A percentile compares a stretch with the other conserved stretches of the same genome.
Conservation (phyloP, 495 filamentous ascomycete species). For the Barbatosphaeria neglecta region DNA sequence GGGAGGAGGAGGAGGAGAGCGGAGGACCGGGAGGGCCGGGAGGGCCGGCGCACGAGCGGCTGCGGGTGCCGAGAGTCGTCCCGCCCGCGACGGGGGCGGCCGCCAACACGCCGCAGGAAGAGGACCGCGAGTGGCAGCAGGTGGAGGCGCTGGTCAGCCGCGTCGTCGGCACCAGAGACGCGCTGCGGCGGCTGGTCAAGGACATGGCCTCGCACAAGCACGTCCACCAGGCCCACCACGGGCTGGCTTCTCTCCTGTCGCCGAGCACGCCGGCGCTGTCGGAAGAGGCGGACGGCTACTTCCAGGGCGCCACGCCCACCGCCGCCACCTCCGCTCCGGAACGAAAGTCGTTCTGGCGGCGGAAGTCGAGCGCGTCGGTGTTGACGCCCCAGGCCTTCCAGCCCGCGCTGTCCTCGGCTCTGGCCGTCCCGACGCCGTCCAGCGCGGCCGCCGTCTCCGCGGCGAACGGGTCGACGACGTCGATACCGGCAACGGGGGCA, state of each 20-base stretch:
- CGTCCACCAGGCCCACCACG: background rate
- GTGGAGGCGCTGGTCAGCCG: conserved; percentile 73
- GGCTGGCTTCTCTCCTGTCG: conserved; percentile 20
- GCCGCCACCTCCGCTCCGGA: conserved; percentile 19
- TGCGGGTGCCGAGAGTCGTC: conserved; percentile 9
- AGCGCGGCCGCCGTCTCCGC: conserved; percentile 20
- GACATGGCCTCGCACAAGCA: conserved; percentile 61
- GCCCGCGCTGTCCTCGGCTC: conserved; percentile 39
- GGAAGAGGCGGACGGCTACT: conserved; percentile 36
- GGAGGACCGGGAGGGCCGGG: too few species aligned
- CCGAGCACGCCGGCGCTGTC: conserved; percentile 23
- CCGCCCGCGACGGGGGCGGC: background rate
- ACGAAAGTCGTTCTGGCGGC: conserved; percentile 74
- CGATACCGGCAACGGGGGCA: too few species aligned
- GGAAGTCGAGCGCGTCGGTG: conserved; percentile 51
- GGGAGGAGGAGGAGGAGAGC: too few species aligned
- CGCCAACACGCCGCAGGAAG: conserved; percentile 28
- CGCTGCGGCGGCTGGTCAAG: conserved; percentile 69
- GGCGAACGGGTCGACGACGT: conserved; percentile 17
- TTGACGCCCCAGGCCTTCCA: conserved; percentile 31
- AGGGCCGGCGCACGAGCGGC: conserved; percentile 9
- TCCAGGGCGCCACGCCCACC: conserved; percentile 16
- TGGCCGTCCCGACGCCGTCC: conserved; percentile 45
- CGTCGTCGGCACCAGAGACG: conserved; percentile 79
- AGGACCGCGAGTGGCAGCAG: conserved; percentile 75